Percentiles rank a stretch among this genome's conserved stretches.
These are phyloP conservation scores for Musa itinerans DNA, from an alignment of 176 grass and related monocot genomes.

Conservation along the genomic window DNA sequence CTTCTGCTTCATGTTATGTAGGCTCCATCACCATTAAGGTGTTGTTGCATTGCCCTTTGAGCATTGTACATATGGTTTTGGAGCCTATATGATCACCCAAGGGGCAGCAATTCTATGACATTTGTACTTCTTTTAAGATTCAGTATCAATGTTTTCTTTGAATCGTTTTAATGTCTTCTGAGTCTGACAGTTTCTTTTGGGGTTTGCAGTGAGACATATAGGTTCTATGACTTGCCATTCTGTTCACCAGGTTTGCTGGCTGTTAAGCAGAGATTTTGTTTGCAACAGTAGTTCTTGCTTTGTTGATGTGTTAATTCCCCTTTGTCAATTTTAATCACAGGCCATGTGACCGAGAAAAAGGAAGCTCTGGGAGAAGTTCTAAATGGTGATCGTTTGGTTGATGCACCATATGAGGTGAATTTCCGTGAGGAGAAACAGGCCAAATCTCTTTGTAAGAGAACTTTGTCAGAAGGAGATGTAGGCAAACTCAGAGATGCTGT, in stretches of 20 bases:
- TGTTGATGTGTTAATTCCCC: conserved; percentile 10
- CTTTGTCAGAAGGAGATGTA: conserved; percentile 43
- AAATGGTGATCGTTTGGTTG: conserved; percentile 83
- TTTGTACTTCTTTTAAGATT: not conserved
- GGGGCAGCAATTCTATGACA: not conserved
- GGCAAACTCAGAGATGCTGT: conserved; percentile 67
- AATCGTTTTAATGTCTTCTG: not conserved
- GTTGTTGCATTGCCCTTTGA: not conserved
- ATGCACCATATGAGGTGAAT: conserved; percentile 80
- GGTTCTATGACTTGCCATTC: conserved; percentile 89
- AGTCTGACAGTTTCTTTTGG: conserved; percentile 14
- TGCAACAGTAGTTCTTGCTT: no score
- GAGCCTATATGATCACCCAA: not conserved
- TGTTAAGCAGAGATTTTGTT: not conserved
- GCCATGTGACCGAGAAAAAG: conserved; percentile 79
- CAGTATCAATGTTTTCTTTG: not conserved
- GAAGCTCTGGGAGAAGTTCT: conserved; percentile 83
- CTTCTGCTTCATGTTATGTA: not conserved
- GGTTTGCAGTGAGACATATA: conserved; percentile 85
- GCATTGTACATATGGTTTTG: no score
- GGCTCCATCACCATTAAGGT: not conserved
- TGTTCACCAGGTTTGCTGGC: conserved; percentile 57
- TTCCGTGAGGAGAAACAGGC: conserved; percentile 63
- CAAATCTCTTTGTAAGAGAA: conserved; percentile 59
- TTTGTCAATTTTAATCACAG: conserved; percentile 14